These are phyloP conservation scores for Eucalyptus camaldulensis DNA, from an alignment of 345 rosid genomes.

Conservation along the genomic window DNA sequence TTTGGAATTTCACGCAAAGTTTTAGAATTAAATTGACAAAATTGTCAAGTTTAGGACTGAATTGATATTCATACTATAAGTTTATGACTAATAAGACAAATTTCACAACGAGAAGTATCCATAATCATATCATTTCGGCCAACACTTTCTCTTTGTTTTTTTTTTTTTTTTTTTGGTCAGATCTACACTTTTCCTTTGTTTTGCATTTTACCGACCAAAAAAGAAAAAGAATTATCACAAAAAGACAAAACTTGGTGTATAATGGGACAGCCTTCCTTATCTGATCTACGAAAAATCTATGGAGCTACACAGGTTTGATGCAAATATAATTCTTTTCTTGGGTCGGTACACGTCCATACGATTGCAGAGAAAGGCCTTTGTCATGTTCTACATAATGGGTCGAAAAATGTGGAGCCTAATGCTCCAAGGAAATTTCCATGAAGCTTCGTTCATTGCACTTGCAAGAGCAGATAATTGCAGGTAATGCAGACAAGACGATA, in stretches of 20 bases:
- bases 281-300: not conserved
- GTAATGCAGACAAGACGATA: not conserved
- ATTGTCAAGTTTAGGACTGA: not conserved
- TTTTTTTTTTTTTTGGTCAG: not conserved
- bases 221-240: not conserved
- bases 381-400: not conserved
- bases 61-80: rapidly evolving
- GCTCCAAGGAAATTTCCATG: not conserved
- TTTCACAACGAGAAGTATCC: not conserved
- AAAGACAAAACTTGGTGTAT: not conserved
- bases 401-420: not conserved
- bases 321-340: not conserved
- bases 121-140: not conserved
- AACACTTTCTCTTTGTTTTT: not conserved
- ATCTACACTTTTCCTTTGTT: not conserved
- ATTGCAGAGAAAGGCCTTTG: not conserved
- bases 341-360: not conserved
- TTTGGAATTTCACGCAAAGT: not conserved
- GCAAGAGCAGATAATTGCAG: not conserved
- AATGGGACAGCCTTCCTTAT: not conserved
- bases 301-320: not conserved
- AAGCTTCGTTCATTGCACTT: not conserved
- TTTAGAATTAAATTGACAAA: not conserved
- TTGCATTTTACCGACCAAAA: not conserved
- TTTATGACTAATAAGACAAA: not conserved